phyloP scores from a whole-genome alignment of 768 basidiomycete species.

The Rhodotorula diobovata region DNA sequence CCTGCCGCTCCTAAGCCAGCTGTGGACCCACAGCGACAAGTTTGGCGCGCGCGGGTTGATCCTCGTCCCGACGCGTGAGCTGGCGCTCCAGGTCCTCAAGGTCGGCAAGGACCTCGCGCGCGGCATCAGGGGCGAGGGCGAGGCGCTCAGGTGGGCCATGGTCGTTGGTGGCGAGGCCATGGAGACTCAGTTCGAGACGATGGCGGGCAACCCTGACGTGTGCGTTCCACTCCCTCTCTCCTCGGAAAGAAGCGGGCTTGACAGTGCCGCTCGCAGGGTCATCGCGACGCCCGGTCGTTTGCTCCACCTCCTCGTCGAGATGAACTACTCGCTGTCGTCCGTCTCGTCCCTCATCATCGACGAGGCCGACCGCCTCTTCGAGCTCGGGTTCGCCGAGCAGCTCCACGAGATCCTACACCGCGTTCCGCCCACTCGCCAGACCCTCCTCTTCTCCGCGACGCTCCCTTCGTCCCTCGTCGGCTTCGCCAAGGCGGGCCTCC shows the following conservation, averaged over 20 bases:
- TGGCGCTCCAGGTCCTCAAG: constrained; percentile 86
- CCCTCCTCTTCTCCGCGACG: constrained; percentile 91
- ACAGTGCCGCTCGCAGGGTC: constrained; percentile 56
- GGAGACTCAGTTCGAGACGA: constrained; percentile 94
- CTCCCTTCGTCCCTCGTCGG: constrained; percentile 92
- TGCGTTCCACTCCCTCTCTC: constrained; percentile 52
- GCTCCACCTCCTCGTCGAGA: constrained; percentile 93
- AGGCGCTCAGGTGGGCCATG: constrained; percentile 77
- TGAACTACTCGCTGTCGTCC: constrained; percentile 83
- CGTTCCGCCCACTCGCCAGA: constrained; percentile 79
- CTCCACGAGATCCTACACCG: constrained; percentile 86
- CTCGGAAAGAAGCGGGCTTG: neutral
- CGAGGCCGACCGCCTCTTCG: constrained; percentile 95
- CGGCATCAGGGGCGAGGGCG: constrained; percentile 72
- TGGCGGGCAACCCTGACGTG: constrained; percentile 91
- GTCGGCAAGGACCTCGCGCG: constrained; percentile 91
- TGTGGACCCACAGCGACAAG: constrained; percentile 68
- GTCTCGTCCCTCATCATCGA: constrained; percentile 91
- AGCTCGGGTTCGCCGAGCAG: constrained; percentile 93
- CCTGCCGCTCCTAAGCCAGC: constrained; percentile 80
- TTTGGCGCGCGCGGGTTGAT: constrained; percentile 85
- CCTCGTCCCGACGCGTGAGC: constrained; percentile 83
- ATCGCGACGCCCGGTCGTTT: constrained; percentile 97
- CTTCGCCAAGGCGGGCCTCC: constrained; percentile 94
- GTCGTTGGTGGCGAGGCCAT: constrained; percentile 92